These are phyloP conservation scores for Dactylorhiza incarnata DNA, from an alignment of 106 monocot species.

Conservation along the genomic window DNA sequence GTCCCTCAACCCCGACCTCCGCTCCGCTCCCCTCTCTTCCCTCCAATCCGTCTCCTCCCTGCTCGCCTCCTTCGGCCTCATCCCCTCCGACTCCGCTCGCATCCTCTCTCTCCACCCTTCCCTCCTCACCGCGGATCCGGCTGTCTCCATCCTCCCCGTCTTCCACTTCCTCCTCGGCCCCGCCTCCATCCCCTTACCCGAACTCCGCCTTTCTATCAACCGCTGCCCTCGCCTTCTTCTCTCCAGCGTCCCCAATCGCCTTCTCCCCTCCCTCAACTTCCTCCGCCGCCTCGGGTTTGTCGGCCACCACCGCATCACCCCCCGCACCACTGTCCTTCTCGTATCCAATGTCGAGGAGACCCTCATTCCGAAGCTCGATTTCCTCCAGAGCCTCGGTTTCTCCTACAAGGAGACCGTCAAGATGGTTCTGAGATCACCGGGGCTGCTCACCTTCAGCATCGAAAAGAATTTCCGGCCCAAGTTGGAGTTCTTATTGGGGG, in stretches of 20 bases:
- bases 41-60: constrained; percentile 17
- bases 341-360: constrained; percentile 62
- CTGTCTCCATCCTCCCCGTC: constrained; percentile 30
- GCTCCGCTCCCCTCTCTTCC: constrained; percentile 38
- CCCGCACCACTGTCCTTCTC: constrained; percentile 50
- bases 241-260: constrained; percentile 45
- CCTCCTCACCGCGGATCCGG: constrained; percentile 63
- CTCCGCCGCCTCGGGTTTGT: constrained; percentile 61
- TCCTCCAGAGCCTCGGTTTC: constrained; percentile 40
- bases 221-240: constrained; percentile 71
- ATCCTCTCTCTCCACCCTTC: constrained; percentile 42
- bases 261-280: constrained; percentile 52
- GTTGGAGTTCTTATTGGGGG: constrained; percentile 29
- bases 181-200: constrained; percentile 29
- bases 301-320: constrained; percentile 36
- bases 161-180: constrained; percentile 35
- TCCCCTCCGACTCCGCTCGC: constrained; percentile 36
- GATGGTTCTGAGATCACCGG: constrained; percentile 46
- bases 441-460: constrained; percentile 51
- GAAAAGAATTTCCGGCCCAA: constrained; percentile 70
- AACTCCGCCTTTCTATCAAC: constrained; percentile 32
- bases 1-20: constrained; percentile 51
- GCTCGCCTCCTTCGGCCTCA: constrained; percentile 14
- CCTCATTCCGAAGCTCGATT: constrained; percentile 70
- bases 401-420: constrained; percentile 25